These are phyloP conservation scores for Plasmodium gonderi DNA, from an alignment of 169 alveolate species.

Conservation along the genomic window DNA sequence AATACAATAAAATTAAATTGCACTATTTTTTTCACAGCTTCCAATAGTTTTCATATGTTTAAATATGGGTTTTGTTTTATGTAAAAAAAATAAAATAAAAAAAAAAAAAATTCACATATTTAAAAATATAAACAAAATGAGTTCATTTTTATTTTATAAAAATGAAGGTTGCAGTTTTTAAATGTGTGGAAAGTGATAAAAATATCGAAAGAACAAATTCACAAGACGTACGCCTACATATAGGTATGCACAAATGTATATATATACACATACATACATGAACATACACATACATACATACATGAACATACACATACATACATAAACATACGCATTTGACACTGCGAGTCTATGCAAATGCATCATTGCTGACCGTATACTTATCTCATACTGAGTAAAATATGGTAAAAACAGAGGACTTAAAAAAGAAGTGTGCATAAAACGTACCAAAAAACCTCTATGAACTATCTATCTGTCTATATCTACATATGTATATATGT, in stretches of 20 bases:
- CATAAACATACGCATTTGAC: no score
- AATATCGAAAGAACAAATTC: neutral
- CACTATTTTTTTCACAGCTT: neutral
- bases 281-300: no score
- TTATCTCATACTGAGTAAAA: no score
- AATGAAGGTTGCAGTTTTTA: no score
- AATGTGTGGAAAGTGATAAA: neutral
- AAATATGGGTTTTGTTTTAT: neutral
- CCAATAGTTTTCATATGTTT: neutral
- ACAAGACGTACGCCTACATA: neutral
- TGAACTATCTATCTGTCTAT: no score
- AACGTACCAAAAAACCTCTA: no score
- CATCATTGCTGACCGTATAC: no score
- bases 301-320: no score
- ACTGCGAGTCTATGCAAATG: no score
- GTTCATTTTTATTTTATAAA: neutral
- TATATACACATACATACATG: neutral
- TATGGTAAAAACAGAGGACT: no score
- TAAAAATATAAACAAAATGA: neutral
- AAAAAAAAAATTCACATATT: neutral
- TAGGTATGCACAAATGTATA: neutral
- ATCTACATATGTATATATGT: no score
- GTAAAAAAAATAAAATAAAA: neutral
- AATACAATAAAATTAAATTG: neutral
- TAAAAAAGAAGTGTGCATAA: no score